Evolutionary conservation across 2,329 filamentous ascomycete genomes (phyloP).

Genomic region (Plenodomus lindquistii): DNA sequence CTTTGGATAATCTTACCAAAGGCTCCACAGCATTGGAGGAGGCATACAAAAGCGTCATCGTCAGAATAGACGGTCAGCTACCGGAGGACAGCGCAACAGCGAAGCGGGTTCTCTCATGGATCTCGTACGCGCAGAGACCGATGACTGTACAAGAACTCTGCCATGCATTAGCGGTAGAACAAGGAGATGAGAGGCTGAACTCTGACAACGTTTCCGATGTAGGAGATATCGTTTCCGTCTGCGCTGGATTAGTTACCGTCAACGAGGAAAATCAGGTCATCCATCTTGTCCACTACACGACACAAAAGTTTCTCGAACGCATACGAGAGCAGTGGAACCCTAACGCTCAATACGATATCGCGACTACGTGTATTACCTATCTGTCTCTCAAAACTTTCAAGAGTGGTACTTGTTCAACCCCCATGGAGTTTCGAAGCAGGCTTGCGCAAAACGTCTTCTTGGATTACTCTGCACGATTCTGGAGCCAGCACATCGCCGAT

Average conservation of each 20-base stretch:
- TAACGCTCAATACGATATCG: constrained; percentile 27
- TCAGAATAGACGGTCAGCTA: constrained; percentile 47
- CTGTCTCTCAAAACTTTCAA: constrained; percentile 29
- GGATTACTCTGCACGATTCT: too few relatives aligned
- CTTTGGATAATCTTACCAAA: constrained; percentile 4
- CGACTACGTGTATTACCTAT: constrained; percentile 33
- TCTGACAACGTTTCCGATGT: constrained; percentile 10
- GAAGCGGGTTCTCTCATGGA: constrained; percentile 22
- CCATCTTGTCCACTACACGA: constrained; percentile 33
- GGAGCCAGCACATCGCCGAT: too few relatives aligned
- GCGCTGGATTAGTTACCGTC: constrained; percentile 17
- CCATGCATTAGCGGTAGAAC: constrained; percentile 16
- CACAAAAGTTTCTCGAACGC: constrained; percentile 31
- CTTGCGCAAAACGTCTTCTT: constrained; percentile 22
- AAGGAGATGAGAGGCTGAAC: constrained; percentile 6
- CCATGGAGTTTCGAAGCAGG: constrained; percentile 17
- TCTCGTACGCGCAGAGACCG: constrained; percentile 13
- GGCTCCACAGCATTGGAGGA: constrained; percentile 5
- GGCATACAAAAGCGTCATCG: constrained; percentile 12
- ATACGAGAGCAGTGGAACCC: constrained; percentile 24
- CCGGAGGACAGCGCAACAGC: constrained; percentile 42
- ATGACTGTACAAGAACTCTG: constrained; percentile 18
- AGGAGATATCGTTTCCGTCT: constrained; percentile 18
- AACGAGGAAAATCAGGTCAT: constrained; percentile 30
- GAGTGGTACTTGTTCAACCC: constrained; percentile 10